These are phyloP conservation scores for Spathaspora boniae DNA, from an alignment of 805 yeast genomes.

Conservation along the genomic window DNA sequence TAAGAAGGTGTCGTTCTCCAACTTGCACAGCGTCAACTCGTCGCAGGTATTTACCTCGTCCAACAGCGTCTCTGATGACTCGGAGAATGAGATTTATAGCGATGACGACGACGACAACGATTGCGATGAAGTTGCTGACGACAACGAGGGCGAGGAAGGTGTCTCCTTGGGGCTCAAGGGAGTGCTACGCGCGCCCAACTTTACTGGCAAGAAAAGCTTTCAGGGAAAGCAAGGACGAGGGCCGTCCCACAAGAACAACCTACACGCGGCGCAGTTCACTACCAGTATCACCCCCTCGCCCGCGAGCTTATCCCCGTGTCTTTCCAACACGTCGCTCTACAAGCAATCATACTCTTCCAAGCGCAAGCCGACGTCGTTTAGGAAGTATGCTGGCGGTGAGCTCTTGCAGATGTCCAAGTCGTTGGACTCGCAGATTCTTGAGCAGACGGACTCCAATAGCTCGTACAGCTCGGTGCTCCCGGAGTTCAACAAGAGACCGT, in stretches of 20 bases:
- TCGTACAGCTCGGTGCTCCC: constrained; percentile 32
- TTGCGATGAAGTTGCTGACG: constrained; percentile 4
- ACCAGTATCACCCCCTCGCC: constrained; percentile 9
- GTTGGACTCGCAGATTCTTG: constrained; percentile 14
- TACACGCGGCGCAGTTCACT: background rate
- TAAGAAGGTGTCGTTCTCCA: constrained; percentile 17
- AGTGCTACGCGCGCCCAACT: constrained; percentile 5
- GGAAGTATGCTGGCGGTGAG: constrained; percentile 7
- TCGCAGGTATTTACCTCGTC: constrained; percentile 7
- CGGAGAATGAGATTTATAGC: constrained; percentile 7
- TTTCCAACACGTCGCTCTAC: background rate
- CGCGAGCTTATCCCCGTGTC: constrained; percentile 7
- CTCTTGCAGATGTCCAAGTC: constrained; percentile 12
- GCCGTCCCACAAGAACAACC: background rate
- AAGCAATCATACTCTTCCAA: background rate
- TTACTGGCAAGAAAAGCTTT: too few species aligned
- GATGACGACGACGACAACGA: constrained; percentile 10
- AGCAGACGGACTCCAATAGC: constrained; percentile 10
- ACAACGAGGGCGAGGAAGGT: constrained; percentile 1
- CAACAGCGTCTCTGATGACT: constrained; percentile 6
- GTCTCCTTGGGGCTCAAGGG: constrained; percentile 1
- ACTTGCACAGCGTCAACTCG: constrained; percentile 8
- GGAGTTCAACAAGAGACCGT: constrained; percentile 66
- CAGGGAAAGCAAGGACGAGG: background rate
- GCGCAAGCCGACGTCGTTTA: background rate